Base-by-base conservation (phyloP, 106 monocot genomes). In the Gastrodia elata region DNA sequence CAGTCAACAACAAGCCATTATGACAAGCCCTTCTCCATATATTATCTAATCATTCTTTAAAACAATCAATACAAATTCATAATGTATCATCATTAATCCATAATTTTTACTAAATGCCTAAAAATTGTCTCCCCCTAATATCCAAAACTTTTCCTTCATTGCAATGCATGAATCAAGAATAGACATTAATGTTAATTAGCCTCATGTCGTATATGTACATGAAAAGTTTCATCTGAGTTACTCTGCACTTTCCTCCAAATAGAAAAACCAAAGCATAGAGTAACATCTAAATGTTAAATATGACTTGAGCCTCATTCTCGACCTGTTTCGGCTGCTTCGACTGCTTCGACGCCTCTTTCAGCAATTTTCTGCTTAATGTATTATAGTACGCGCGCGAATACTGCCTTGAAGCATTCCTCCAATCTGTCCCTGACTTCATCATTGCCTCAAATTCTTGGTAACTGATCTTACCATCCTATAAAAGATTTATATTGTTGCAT, bases 391-490 rank as follows among this genome's bases (percentile, higher is more conserved):
- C 89, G 57, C 83, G 78, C 6, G 95, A 95, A 68, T 82, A 85
- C 43, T 79, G 89, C 16, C 92, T 84, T 2, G 89, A 95, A 22
- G 84, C 85, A 71, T 87, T 89, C 76, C 85, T 92, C 92, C 87
- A 86, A 68, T 95, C 92, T 32, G 85, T 77, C 64, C 92, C 95
- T 33, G 87, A 71, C 46, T 85, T 92, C 89, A 92, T 92, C 95
- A 95, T 95, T n/a, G 77, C 64, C 68, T 85, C 77, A 71, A 95
- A 92, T 59, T 95, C 95, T 58, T 85, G 81, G 64, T 92, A 95
- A 64, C 95, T 95, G 26, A 95, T 95, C 1, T 82, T 75, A 0
- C 91, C 92, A 82, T 95, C 95, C 95, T 95, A 82, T 68, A 74
- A 41, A 38, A 30, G 20, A 39, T 25, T 16, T 32, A 13, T 11